A percentile compares a stretch with the other conserved stretches of the same genome.
Evolutionary conservation across 208 protist genomes (phyloP).

Genomic region (Herpetomonas tarakana): DNA sequence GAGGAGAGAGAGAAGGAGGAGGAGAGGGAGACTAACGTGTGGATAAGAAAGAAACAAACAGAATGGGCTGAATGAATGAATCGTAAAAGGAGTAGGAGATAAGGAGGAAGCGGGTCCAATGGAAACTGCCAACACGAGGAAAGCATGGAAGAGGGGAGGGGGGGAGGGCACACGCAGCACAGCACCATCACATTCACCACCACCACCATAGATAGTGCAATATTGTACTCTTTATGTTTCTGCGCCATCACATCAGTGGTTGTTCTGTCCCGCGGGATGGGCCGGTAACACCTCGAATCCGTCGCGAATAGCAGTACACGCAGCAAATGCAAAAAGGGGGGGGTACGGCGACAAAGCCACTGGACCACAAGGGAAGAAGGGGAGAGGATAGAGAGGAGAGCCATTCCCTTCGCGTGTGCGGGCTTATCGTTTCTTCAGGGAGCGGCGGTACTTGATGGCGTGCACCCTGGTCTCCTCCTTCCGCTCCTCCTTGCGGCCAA

Average conservation of each 20-base stretch:
- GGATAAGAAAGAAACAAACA: neutral
- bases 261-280: too few relatives aligned
- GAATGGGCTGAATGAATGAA: neutral
- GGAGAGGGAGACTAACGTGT: neutral
- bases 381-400: too few relatives aligned
- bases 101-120: neutral
- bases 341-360: too few relatives aligned
- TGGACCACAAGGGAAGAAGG: too few relatives aligned
- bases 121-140: neutral
- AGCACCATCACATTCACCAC: neutral
- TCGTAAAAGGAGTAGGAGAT: neutral
- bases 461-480: constrained; percentile 27
- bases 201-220: neutral
- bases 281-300: too few relatives aligned
- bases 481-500: constrained; percentile 26
- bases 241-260: neutral
- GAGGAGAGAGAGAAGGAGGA: too few relatives aligned
- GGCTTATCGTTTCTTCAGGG: constrained; percentile 15
- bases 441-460: constrained; percentile 24
- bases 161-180: neutral
- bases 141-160: neutral
- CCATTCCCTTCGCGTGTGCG: too few relatives aligned
- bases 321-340: too few relatives aligned
- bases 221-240: neutral
- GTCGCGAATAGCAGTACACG: too few relatives aligned